Base-by-base conservation (phyloP, 805 yeast genomes). In the Sungouiozyma ichnusensis region DNA sequence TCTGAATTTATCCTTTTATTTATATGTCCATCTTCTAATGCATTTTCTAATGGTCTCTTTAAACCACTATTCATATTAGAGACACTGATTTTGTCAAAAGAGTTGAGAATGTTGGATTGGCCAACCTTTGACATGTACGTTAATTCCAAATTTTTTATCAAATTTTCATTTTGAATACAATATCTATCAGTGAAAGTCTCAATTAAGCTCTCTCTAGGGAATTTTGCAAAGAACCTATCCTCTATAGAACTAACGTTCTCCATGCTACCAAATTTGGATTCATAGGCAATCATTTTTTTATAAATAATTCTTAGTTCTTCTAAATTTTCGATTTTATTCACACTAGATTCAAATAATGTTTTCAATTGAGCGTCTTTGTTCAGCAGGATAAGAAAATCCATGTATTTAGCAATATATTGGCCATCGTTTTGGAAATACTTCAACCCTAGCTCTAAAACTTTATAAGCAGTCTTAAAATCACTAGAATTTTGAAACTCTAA, bases 381-480 rank as follows among this genome's bases (percentile, higher is more conserved):
- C 20, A 74, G 68, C 45, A 72, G 65, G 16, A 86, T 72, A 48
- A 92, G 65, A 54, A 82, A 88, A 46, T 80, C 74, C 50, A 90
- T 65, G 58, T 90, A 90, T 38, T 74, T 73, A 46, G 71, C 67
- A 29, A 86, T 69, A 55, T 79, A 88, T 18, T 70, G 74, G 4
- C 81, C 81, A 47, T 77, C 73, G 13, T 69, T 62, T 32, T 64
- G 65, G 38, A 70, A 64, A 36, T 64, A 55, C 55, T 77, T 84
- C 66, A 85, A 66, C 6, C 94, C 97, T 36, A 85, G 61, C 47
- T 84, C 94, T 58, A 85, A 81, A 16, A 88, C 78, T 55, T 80
- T 80, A 40, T 73, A 66, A 0, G 96, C 88, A 36, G 84, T 77
- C 41, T 76, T 79, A 18, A 72, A 64, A 46, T 79, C 82, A 45